These are phyloP conservation scores for Trichoderma sp. DNA, from an alignment of 2,329 filamentous ascomycete genomes.

Conservation along the genomic window DNA sequence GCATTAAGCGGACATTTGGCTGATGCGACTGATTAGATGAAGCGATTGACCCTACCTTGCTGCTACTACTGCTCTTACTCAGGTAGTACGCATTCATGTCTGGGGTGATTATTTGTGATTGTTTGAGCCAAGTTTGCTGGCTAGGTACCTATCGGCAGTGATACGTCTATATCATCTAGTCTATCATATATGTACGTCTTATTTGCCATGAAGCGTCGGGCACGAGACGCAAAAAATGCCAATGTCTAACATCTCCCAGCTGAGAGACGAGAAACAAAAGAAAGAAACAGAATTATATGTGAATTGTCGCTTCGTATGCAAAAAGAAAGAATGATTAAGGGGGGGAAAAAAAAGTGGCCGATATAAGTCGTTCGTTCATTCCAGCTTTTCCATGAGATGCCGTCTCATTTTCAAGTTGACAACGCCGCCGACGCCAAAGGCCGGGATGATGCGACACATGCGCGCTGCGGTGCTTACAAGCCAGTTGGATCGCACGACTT, in stretches of 20 bases:
- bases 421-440: slow-evolving; percentile 85
- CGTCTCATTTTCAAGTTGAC: slow-evolving; percentile 74
- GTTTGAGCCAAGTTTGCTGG: not conserved
- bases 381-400: slow-evolving; percentile 65
- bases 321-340: not conserved
- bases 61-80: no score
- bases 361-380: slow-evolving; percentile 32
- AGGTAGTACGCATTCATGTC: not conserved
- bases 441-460: slow-evolving; percentile 83
- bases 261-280: not conserved
- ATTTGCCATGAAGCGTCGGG: not conserved
- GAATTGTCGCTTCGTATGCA: not conserved
- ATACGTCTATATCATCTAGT: not conserved
- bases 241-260: not conserved
- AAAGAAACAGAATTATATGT: not conserved
- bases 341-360: not conserved
- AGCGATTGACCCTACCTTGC: no score
- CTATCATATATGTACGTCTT: not conserved
- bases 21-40: no score
- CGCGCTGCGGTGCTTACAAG: slow-evolving; percentile 70
- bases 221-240: not conserved
- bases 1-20: not conserved
- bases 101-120: not conserved
- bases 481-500: slow-evolving; percentile 74
- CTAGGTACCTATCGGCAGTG: not conserved